Evolutionary conservation across 495 filamentous ascomycete genomes (phyloP).

Genomic region (Xylaria curta): DNA sequence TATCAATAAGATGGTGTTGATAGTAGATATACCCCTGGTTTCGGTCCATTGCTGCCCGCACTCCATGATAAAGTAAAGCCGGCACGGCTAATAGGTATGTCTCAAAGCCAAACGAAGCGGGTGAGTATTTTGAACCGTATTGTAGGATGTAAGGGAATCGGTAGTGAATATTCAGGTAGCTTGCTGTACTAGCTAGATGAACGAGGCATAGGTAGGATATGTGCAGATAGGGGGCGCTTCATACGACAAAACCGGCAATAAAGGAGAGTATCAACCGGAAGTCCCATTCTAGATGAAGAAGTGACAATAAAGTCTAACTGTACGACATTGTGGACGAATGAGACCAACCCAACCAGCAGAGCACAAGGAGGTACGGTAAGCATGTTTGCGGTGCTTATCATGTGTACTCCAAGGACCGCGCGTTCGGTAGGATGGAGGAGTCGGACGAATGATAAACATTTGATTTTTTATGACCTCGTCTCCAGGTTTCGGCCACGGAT

Average conservation of each 20-base stretch:
- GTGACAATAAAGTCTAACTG: not conserved
- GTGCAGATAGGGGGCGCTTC: not conserved
- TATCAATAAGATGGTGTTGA: not conserved
- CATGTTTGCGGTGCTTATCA: not conserved
- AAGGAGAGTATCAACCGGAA: not conserved
- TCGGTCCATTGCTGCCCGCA: not conserved
- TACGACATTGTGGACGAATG: not conserved
- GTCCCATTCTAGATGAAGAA: conserved; percentile 7
- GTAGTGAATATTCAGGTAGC: not conserved
- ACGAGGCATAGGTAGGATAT: not conserved
- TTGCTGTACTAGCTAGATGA: not conserved
- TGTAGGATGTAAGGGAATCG: not conserved
- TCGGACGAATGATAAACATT: not conserved
- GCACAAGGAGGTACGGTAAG: not conserved
- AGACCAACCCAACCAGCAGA: not conserved
- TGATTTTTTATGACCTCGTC: not conserved
- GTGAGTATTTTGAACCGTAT: not conserved
- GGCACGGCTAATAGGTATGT: not conserved
- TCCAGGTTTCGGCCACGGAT: not conserved
- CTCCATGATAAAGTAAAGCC: not conserved
- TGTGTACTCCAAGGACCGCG: not conserved
- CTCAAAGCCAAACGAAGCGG: not conserved
- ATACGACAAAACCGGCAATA: not conserved
- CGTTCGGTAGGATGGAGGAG: not conserved
- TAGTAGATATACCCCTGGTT: not conserved